A percentile compares a stretch with the other conserved stretches of the same genome.
Evolutionary conservation across 2,329 filamentous ascomycete genomes (phyloP).

Genomic region (Stagonosporopsis cucurbitacearum): DNA sequence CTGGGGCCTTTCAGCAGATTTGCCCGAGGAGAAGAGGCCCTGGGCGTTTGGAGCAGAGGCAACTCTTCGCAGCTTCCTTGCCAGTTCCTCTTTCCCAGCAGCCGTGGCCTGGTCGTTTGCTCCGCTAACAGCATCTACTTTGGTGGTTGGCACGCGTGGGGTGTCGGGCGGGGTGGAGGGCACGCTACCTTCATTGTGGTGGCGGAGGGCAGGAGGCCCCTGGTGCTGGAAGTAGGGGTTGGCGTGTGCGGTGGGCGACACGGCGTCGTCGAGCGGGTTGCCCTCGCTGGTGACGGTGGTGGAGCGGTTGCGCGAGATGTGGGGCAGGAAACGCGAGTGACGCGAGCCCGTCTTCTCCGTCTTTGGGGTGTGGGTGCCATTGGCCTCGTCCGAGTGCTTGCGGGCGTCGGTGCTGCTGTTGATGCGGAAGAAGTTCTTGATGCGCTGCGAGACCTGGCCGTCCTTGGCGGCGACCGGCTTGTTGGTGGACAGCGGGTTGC

Average conservation of each 20-base stretch:
- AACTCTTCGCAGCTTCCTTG: constrained; percentile 88
- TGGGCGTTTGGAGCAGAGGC: constrained; percentile 97
- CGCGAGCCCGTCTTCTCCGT: constrained; percentile 74
- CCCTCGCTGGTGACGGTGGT: constrained; percentile 92
- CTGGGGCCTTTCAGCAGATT: constrained; percentile 68
- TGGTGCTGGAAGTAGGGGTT: constrained; percentile 99
- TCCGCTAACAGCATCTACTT: constrained; percentile 72
- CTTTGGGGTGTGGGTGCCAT: constrained; percentile 53
- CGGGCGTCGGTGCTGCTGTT: constrained; percentile 59
- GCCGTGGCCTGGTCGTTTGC: constrained; percentile 70
- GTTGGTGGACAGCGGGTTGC: constrained; percentile 54
- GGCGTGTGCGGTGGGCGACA: constrained; percentile 90
- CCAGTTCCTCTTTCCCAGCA: constrained; percentile 90
- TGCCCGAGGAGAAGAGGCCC: constrained; percentile 72
- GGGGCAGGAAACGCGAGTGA: constrained; percentile 87
- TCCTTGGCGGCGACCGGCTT: constrained; percentile 57
- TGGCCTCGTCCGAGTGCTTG: constrained; percentile 50
- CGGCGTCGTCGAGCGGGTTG: constrained; percentile 83
- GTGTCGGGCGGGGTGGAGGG: constrained; percentile 93
- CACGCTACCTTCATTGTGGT: constrained; percentile 93
- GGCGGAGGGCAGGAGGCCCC: constrained; percentile 87
- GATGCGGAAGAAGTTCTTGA: constrained; percentile 75
- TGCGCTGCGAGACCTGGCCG: constrained; percentile 66
- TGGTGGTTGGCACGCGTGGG: constrained; percentile 67
- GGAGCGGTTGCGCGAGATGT: constrained; percentile 85